Base-by-base conservation (phyloP, 108 stramenopile species). In the Schizochytrium sp. region DNA sequence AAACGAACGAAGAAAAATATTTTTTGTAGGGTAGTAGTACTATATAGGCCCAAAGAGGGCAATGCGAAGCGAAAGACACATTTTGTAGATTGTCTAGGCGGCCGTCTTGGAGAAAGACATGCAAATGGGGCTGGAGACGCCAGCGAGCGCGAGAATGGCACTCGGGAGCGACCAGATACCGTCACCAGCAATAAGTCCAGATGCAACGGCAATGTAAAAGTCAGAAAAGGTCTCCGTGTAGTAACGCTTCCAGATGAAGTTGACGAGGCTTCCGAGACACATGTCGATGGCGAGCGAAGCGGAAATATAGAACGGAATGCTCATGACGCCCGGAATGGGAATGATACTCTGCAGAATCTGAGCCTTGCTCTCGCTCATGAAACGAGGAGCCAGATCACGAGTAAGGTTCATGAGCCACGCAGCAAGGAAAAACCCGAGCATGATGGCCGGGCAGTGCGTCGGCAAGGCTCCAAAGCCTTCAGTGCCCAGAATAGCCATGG, bases 401-500 rank as follows among this genome's bases (percentile, higher is more conserved):
- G 51, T 53, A 4, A 83, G 45, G 51, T 53, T 83, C 48, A 83
- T 47, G 48, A 83, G 4, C 48, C 44, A 16, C 6, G 76, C 19
- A 34, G 51, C 48, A 3, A 47, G 6, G 51, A 83, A 83, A 45
- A 83, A 83, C 10, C 76, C 76, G 16, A 53, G 48, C 48, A 47
- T 53, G 51, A 83, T 21, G 48, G 45, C 76, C 6, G 51, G 76
- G 76, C 76, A 83, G 51, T 83, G 12, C 19, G 12, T 53, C 6
- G 76, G 76, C 18, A 83, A 16, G 6, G 76, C 45, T 14, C 51
- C 76, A 53, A 83, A 83, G n/a, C 76, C 76, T 34, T 83, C 76
- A 25, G 76, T 83, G 12, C 76, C 76, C 43, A 83, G 76, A 34
- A 83, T 83, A 12, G 76, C 76, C 76, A 83, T 83, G 10, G 48